Evolutionary conservation across 371 early-diverging fungal species (phyloP), one percentile per base, ranked within the genome.

Genomic region (Mucor piriformis): DNA sequence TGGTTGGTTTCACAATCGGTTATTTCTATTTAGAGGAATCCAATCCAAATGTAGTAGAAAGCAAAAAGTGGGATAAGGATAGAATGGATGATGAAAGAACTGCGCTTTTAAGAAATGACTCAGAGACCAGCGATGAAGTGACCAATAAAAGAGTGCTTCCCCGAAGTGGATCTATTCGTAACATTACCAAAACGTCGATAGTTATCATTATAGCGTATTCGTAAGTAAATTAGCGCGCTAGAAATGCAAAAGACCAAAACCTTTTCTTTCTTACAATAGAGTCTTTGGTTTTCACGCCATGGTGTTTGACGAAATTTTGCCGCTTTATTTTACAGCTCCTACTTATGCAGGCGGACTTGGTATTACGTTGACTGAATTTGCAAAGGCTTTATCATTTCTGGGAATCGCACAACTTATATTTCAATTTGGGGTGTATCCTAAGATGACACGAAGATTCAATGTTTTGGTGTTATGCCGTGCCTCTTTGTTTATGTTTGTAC

Each of bases 1-100:
- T 88, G 13, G 57, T 84, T 42, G 94, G 93, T 2, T 83, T 88
- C 27, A 49, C 83, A 0, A 63, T 92, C 16, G 92, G 89, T 0
- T 82, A 76, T 34, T 79, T 91, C 53, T 90, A 74, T 56, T 71
- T 95, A 10, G 79, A 92, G 27, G 96, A 96, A 63, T 91, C 95
- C 6, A 70, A 80, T 38, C 72, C 76, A 0, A 61, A 29, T 10
- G 67, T 73, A 3, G 10, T 74, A 15, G 61, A 53, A 15, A 61
- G 59, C 3, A 58, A 40, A 20, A 66, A 23, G 43, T 37, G 46
- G 50, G 34, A 38, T 23, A 33, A 57, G 16, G 54, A 54, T 18
- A 49, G 64, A 37, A 16, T 35, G 12, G 57, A 42, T 44, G 27
- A 57, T 13, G 34, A 49, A 29, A 25, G 53, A 10, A 49, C 62